phyloP scores from a whole-genome alignment of 1,284 basidiomycete genomes.

The Vanrija pseudolonga region DNA sequence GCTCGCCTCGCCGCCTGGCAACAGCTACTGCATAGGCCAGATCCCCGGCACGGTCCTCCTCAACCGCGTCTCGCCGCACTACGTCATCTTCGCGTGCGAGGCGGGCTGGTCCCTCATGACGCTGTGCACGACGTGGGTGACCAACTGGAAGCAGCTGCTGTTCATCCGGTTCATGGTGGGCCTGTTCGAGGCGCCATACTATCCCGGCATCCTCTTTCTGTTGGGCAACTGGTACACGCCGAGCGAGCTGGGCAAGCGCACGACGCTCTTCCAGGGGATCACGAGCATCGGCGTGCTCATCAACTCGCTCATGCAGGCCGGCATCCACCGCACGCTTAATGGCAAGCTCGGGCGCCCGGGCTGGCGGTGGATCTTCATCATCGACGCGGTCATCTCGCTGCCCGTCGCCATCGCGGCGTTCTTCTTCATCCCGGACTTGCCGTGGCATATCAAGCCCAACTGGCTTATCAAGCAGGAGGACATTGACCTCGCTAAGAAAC shows the following conservation, averaged over 20 bases:
- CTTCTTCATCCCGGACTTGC: slow-evolving; percentile 9
- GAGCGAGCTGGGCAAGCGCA: slow-evolving; percentile 5
- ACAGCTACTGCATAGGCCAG: slow-evolving; percentile 25
- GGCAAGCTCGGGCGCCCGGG: slow-evolving; percentile 23
- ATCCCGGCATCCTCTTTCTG: slow-evolving; percentile 25
- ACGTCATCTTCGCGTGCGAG: slow-evolving; percentile 24
- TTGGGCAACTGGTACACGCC: slow-evolving; percentile 16
- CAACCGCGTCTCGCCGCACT: slow-evolving; percentile 21
- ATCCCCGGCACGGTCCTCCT: slow-evolving; percentile 26
- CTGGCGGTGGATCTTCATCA: slow-evolving; percentile 31
- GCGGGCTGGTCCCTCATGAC: slow-evolving; percentile 23
- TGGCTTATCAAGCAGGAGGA: slow-evolving; percentile 3
- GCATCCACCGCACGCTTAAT: slow-evolving; percentile 23
- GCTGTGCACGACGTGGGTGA: slow-evolving; percentile 17
- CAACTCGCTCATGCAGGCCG: background rate
- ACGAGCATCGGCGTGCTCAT: too few species aligned
- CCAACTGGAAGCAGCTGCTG: slow-evolving; percentile 19
- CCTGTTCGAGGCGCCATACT: slow-evolving; percentile 27
- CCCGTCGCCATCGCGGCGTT: slow-evolving; percentile 2
- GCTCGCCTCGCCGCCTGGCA: too few species aligned
- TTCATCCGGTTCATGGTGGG: slow-evolving; percentile 24
- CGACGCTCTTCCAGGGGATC: slow-evolving; percentile 45
- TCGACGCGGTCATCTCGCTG: slow-evolving; percentile 12
- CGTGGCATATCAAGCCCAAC: background rate
- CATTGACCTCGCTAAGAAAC: slow-evolving; percentile 8